phyloP scores from a whole-genome alignment of 805 yeast genomes.

The Metschnikowia anglica region DNA sequence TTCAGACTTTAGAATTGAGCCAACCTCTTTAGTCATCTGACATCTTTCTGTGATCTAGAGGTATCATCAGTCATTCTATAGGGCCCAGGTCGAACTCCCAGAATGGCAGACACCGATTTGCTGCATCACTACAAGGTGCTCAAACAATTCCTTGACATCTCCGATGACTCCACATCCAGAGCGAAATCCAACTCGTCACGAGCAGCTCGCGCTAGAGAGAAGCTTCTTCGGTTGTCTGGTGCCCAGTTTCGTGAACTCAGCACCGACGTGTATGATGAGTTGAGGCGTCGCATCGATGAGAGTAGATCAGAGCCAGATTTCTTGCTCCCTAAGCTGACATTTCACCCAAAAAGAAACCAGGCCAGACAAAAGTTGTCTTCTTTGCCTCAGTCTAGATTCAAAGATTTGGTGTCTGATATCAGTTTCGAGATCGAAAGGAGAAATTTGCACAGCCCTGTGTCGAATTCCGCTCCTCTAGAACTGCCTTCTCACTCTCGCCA shows the following conservation, averaged over 20 bases:
- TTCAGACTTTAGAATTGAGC: too few species aligned
- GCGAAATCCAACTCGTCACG: slow-evolving; percentile 48
- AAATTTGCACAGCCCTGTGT: slow-evolving; percentile 43
- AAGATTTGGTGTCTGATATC: slow-evolving; percentile 88
- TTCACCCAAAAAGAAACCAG: slow-evolving; percentile 93
- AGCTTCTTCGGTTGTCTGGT: slow-evolving; percentile 72
- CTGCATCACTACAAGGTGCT: slow-evolving; percentile 49
- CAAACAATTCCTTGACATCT: slow-evolving; percentile 50
- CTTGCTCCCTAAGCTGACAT: slow-evolving; percentile 65
- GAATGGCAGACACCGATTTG: slow-evolving; percentile 29
- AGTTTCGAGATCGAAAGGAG: slow-evolving; percentile 82
- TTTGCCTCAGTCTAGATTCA: slow-evolving; percentile 77
- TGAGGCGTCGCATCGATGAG: slow-evolving; percentile 72
- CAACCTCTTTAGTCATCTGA: too few species aligned
- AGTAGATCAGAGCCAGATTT: slow-evolving; percentile 58
- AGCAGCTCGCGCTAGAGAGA: slow-evolving; percentile 81
- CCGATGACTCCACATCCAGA: slow-evolving; percentile 44
- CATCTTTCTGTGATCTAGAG: too few species aligned
- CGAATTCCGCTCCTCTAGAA: slow-evolving; percentile 3
- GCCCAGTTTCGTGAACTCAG: slow-evolving; percentile 87
- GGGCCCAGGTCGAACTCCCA: neutral
- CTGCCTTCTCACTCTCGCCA: slow-evolving; percentile 3
- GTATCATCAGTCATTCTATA: too few species aligned
- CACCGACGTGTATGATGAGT: slow-evolving; percentile 93
- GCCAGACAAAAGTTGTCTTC: slow-evolving; percentile 90